These are phyloP conservation scores for Linderina pennispora DNA, from an alignment of 192 early-diverging fungal genomes.

Conservation along the genomic window DNA sequence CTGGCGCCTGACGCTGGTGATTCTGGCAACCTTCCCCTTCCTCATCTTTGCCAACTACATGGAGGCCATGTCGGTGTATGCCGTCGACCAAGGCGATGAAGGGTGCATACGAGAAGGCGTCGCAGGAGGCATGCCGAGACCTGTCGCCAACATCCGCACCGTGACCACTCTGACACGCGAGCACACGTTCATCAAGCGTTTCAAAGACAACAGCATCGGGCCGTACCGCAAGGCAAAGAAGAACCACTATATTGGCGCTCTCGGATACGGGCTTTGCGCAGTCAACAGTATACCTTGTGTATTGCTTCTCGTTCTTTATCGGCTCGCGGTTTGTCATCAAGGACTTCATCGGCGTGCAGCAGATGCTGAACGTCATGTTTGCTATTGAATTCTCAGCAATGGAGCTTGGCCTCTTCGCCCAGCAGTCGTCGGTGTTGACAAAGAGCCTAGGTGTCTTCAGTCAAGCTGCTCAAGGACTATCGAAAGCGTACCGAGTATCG, in stretches of 20 bases:
- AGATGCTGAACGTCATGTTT: slow-evolving; percentile 68
- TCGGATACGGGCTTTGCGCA: slow-evolving; percentile 77
- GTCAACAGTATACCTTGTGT: slow-evolving; percentile 63
- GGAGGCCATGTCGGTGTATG: slow-evolving; percentile 34
- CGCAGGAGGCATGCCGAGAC: slow-evolving; percentile 82
- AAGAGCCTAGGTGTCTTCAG: slow-evolving; percentile 76
- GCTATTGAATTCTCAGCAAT: slow-evolving; percentile 69
- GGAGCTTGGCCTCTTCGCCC: slow-evolving; percentile 56
- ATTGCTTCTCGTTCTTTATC: slow-evolving; percentile 69
- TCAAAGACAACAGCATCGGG: slow-evolving; percentile 50
- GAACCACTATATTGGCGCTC: slow-evolving; percentile 57
- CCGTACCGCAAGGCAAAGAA: slow-evolving; percentile 66
- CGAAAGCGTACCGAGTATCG: slow-evolving; percentile 63
- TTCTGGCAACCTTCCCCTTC: slow-evolving; percentile 56
- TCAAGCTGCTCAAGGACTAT: slow-evolving; percentile 65
- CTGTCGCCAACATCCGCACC: slow-evolving; percentile 78
- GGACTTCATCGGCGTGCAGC: slow-evolving; percentile 33
- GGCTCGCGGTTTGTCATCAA: slow-evolving; percentile 58
- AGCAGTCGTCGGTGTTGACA: slow-evolving; percentile 67
- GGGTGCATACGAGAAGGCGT: slow-evolving; percentile 69
- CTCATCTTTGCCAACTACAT: slow-evolving; percentile 37
- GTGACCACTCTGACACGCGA: slow-evolving; percentile 76
- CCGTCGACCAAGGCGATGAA: slow-evolving; percentile 53
- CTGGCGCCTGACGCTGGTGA: slow-evolving; percentile 82
- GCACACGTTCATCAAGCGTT: slow-evolving; percentile 60